Base-by-base conservation (phyloP, 1,284 basidiomycete species). In the Malassezia dermatis region DNA sequence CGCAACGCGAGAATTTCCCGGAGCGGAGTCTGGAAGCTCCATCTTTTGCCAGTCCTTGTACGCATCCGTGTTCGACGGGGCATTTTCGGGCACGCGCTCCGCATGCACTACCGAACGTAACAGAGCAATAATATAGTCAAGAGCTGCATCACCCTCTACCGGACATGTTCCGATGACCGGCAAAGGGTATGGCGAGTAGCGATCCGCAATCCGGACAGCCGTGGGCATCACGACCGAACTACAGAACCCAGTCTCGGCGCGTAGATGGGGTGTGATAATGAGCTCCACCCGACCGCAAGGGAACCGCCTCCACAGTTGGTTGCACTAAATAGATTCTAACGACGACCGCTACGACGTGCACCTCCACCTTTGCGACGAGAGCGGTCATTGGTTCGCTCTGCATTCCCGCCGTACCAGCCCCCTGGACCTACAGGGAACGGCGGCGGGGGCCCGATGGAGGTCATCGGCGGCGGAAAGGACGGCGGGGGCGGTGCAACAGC, bases 321-420 rank as follows among this genome's bases (percentile, higher is more conserved):
- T 12, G 41, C 24, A n/a, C 24, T 43, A n/a, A 28, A 28, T 30
- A 19, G 19, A n/a, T 37, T 28, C 51, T 47, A 47, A 17, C 45
- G 19, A 39, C 46, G 32, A 39, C 32, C 24, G 41, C 46, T 28
- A 17, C 46, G 21, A 31, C 46, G 42, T 5, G 13, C 48, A 40
- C 47, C 19, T 27, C 42, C 17, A 19, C 43, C 19, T 12, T 34
- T 15, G 13, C 51, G 44, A 31, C 37, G 51, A 32, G 35, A 24
- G 15, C 30, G 27, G 32, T 48, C 44, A 2, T 32, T 23, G 17
- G 27, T 8, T 19, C 41, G 51, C 6, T 53, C 46, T 26, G 48
- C 24, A 30, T 50, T 50, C 13, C 54, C 54, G 43, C 54, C 54
- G 48, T 56, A 56, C 54, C 54, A 56, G 17, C 54, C 54, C 32